Evolutionary conservation across 305 asterid genomes (phyloP).

Genomic region (Rubia occidens): DNA sequence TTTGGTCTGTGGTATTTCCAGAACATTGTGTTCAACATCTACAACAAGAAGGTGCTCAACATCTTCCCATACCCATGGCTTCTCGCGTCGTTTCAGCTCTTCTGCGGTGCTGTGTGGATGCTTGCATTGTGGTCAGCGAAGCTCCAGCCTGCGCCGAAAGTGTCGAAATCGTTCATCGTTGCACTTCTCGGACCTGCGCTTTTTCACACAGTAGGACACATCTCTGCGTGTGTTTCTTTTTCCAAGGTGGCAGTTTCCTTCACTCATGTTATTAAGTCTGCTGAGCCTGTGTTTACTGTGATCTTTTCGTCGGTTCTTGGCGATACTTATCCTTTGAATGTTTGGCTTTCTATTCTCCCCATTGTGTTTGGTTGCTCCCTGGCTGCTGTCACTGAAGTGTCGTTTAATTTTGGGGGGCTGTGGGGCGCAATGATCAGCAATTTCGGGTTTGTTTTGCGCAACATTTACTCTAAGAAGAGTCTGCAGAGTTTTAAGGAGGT

Average conservation of each 20-base stretch:
- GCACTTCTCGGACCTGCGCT: conserved; percentile 93
- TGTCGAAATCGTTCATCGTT: conserved; percentile 52
- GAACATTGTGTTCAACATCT: conserved; percentile 76
- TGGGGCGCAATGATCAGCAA: conserved; percentile 25
- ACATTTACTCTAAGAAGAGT: conserved; percentile 22
- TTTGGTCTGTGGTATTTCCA: conserved; percentile 90
- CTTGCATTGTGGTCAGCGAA: conserved; percentile 54
- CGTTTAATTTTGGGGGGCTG: conserved; percentile 23
- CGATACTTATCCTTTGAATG: conserved; percentile 19
- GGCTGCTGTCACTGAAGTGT: conserved; percentile 25
- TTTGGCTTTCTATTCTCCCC: conserved; percentile 23
- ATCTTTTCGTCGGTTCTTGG: conserved; percentile 22
- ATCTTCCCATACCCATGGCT: conserved; percentile 86
- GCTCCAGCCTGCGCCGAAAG: conserved; percentile 72
- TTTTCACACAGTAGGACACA: conserved; percentile 50
- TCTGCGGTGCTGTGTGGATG: conserved; percentile 88
- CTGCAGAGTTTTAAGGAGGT: conserved; percentile 21
- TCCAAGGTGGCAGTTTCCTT: conserved; percentile 25
- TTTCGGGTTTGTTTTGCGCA: conserved; percentile 22
- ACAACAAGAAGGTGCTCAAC: conserved; percentile 67
- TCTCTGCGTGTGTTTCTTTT: conserved; percentile 23
- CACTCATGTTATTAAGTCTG: conserved; percentile 25
- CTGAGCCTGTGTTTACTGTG: conserved; percentile 22
- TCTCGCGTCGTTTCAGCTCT: conserved; percentile 80
- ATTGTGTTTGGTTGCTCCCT: conserved; percentile 25